Conservation (phyloP, 371 early-diverging fungal species). For the Actinomortierella wolfii region DNA sequence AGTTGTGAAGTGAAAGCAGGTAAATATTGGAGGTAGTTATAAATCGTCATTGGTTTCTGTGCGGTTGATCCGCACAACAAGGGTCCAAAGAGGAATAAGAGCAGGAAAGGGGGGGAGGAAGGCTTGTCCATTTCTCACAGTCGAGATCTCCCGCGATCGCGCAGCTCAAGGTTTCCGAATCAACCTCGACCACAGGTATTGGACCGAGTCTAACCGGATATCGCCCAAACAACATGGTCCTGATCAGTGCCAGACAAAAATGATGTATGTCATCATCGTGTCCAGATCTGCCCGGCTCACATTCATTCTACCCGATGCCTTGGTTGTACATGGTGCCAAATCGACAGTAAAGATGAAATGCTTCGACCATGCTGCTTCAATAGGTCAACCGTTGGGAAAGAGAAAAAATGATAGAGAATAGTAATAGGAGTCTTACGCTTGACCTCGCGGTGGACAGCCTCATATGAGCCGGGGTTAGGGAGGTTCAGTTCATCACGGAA, state of each 20-base stretch:
- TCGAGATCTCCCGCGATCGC: not conserved
- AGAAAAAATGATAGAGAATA: not conserved
- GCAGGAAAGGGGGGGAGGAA: not conserved
- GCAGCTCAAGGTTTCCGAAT: not conserved
- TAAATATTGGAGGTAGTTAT: no score
- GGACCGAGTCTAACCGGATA: no score
- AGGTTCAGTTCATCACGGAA: conserved; percentile 59
- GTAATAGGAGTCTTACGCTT: conserved; percentile 66
- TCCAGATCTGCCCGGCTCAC: no score
- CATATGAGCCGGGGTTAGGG: conserved; percentile 88
- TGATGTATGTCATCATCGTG: no score
- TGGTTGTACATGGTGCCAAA: no score
- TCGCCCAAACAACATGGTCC: no score
- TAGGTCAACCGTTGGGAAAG: conserved; percentile 7
- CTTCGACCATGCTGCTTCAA: conserved; percentile 19
- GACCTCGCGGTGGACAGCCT: conserved; percentile 83
- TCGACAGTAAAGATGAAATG: conserved; percentile 8
- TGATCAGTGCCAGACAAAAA: no score
- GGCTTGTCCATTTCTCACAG: not conserved
- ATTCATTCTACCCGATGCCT: no score
- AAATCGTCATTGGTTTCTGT: not conserved
- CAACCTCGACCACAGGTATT: no score
- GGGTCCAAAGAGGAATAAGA: not conserved
- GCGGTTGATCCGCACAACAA: not conserved
- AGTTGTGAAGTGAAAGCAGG: no score